Percentiles rank a stretch among this genome's conserved stretches.
phyloP scores from a whole-genome alignment of 257 asterid species.

The Anisodus acutangulus region DNA sequence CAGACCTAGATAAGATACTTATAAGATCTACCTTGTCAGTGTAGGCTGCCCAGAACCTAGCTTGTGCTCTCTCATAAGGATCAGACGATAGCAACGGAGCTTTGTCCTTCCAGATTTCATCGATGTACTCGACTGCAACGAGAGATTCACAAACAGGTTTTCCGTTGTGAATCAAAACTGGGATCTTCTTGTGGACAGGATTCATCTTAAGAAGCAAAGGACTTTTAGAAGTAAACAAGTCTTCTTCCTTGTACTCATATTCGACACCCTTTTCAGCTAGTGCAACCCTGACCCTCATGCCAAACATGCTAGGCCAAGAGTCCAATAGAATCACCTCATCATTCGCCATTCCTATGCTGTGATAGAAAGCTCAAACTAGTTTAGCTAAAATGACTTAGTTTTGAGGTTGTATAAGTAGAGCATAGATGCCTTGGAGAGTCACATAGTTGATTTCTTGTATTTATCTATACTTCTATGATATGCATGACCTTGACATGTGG shows the following conservation, averaged over 20 bases:
- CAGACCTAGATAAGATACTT: neutral
- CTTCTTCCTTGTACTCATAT: constrained; percentile 33
- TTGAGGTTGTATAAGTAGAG: no score
- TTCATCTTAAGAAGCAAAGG: constrained; percentile 43
- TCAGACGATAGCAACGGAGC: constrained; percentile 37
- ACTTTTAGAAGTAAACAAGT: constrained; percentile 7
- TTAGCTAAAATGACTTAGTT: no score
- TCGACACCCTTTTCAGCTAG: constrained; percentile 35
- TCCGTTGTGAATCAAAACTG: constrained; percentile 44
- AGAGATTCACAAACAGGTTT: constrained; percentile 37
- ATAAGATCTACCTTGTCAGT: constrained; percentile 37
- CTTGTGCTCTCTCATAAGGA: constrained; percentile 41
- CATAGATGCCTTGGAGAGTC: no score
- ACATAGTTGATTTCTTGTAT: no score
- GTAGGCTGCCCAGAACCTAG: constrained; percentile 45
- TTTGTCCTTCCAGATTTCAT: constrained; percentile 39
- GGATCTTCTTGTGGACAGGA: constrained; percentile 39
- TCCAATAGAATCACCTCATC: constrained; percentile 35
- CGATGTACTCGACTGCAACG: constrained; percentile 38
- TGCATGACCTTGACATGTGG: no score
- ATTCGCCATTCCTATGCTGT: constrained; percentile 22
- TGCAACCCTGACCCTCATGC: constrained; percentile 39
- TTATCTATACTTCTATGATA: no score
- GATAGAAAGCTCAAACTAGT: neutral
- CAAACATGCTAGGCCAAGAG: constrained; percentile 37